These are phyloP conservation scores for Chlorella vulgaris DNA, from an alignment of 139 green algal species.

Conservation along the genomic window DNA sequence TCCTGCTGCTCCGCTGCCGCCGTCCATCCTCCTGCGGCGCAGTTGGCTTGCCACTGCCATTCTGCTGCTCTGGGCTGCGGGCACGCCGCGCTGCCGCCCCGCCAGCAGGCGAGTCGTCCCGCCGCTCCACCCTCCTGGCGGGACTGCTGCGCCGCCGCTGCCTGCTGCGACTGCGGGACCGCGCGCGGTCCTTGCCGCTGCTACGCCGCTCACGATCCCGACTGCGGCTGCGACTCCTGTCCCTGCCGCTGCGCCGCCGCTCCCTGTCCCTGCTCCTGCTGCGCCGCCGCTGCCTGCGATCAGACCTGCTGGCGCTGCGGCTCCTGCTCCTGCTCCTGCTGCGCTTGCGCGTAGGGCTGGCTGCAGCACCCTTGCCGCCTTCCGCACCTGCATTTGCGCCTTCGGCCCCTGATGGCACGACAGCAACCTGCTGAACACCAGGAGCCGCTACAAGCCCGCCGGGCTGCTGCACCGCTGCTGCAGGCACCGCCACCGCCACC, in stretches of 20 bases:
- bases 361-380: not conserved
- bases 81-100: not conserved
- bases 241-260: not conserved
- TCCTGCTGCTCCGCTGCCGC: not conserved
- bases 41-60: not conserved
- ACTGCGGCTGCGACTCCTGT: not conserved
- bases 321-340: not conserved
- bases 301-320: not conserved
- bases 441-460: not conserved
- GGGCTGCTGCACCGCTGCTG: not conserved
- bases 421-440: not conserved
- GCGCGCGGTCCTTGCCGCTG: not conserved
- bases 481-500: not conserved
- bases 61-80: not conserved
- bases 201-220: not conserved
- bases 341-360: no score
- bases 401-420: not conserved
- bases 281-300: not conserved
- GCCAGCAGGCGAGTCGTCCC: not conserved
- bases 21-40: no score
- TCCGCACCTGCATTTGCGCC: not conserved
- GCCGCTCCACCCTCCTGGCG: not conserved
- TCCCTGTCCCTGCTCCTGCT: constrained; percentile 9
- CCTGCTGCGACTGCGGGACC: not conserved
- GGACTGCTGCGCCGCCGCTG: not conserved